phyloP scores from a whole-genome alignment of 192 early-diverging fungal species.

The Thamnidium elegans region DNA sequence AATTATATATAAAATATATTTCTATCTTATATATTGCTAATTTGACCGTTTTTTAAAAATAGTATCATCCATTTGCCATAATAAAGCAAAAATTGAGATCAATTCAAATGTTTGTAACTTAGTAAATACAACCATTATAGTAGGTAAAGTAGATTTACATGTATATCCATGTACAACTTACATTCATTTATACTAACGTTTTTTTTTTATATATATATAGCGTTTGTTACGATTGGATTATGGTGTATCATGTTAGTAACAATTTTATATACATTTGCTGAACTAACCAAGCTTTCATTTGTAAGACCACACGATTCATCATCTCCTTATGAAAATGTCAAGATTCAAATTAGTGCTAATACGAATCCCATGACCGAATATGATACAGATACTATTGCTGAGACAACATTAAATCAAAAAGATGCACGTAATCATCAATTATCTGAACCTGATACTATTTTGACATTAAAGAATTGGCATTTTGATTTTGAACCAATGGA shows the following conservation, averaged over 20 bases:
- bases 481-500: conserved; percentile 18
- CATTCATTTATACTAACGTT: neutral
- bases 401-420: too few species aligned
- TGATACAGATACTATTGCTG: too few species aligned
- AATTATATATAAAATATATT: neutral
- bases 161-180: neutral
- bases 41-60: too few species aligned
- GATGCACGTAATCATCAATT: too few species aligned
- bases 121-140: conserved; percentile 10
- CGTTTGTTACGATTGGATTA: conserved; percentile 1
- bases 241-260: neutral
- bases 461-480: neutral
- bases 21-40: neutral
- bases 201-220: neutral
- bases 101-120: neutral
- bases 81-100: neutral
- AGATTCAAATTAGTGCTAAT: too few species aligned
- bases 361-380: too few species aligned
- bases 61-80: neutral
- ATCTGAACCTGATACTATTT: neutral
- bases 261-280: neutral
- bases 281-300: neutral
- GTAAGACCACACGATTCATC: too few species aligned
- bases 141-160: conserved; percentile 5
- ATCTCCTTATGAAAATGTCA: too few species aligned